Evolutionary conservation across 1,284 basidiomycete species (phyloP).

Genomic region (Cryptococcus deneoformans): DNA sequence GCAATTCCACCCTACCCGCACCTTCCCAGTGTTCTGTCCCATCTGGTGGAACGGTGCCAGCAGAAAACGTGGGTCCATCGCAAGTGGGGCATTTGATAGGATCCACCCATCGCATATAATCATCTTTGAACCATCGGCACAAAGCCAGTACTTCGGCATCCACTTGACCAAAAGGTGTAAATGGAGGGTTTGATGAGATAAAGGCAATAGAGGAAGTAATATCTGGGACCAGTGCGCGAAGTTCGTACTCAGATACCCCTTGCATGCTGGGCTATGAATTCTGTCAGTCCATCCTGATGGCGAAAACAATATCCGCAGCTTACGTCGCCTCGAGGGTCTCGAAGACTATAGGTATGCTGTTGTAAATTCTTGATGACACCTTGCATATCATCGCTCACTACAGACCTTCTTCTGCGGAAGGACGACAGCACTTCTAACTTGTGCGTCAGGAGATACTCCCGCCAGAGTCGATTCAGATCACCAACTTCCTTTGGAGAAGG

Average conservation of each 20-base stretch:
- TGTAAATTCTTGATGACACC: background rate
- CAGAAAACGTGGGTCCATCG: conserved; percentile 28
- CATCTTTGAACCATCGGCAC: conserved; percentile 52
- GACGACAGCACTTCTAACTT: background rate
- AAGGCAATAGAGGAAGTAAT: background rate
- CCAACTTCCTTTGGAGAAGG: background rate
- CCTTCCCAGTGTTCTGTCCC: conserved; percentile 42
- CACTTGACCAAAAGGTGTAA: conserved; percentile 23
- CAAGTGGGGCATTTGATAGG: conserved; percentile 51
- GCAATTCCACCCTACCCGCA: conserved; percentile 51
- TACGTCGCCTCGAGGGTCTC: background rate
- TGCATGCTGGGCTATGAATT: no score
- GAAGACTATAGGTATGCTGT: background rate
- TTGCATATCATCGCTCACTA: background rate
- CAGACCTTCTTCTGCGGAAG: background rate
- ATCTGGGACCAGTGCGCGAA: conserved; percentile 7
- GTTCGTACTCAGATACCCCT: background rate
- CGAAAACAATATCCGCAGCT: background rate
- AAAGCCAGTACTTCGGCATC: conserved; percentile 46
- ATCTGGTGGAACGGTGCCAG: conserved; percentile 18
- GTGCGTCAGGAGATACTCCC: background rate
- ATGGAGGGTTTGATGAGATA: conserved; percentile 19
- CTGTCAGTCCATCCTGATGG: background rate
- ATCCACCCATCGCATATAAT: conserved; percentile 53
- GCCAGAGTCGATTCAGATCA: background rate